A percentile compares a stretch with the other conserved stretches of the same genome.
Conservation (phyloP, 2,329 filamentous ascomycete genomes). For the Microcyclospora tardicrescens region DNA sequence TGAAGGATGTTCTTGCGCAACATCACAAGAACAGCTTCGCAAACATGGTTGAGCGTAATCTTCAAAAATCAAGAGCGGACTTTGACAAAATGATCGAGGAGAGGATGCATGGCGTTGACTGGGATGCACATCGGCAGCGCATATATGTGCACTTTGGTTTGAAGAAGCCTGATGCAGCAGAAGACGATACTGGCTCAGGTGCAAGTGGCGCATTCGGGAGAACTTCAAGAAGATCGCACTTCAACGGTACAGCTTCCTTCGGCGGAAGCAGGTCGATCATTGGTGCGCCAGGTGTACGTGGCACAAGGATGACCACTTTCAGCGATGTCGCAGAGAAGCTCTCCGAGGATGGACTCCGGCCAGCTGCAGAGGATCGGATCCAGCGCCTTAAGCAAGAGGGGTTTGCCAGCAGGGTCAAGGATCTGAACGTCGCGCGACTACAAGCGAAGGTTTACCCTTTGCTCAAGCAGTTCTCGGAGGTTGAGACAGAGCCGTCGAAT, state of each 20-base stretch:
- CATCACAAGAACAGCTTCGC: conserved; percentile 51
- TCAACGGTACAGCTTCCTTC: conserved; percentile 33
- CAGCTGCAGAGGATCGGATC: conserved; percentile 58
- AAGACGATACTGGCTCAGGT: conserved; percentile 16
- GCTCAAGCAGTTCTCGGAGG: conserved; percentile 59
- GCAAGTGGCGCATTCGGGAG: conserved; percentile 38
- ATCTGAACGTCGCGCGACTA: conserved; percentile 61
- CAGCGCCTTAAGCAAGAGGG: conserved; percentile 72
- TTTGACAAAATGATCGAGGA: conserved; percentile 92
- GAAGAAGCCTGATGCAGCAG: conserved; percentile 28
- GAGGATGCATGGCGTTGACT: conserved; percentile 76
- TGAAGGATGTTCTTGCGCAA: conserved; percentile 19
- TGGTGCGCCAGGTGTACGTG: conserved; percentile 55
- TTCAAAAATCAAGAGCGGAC: conserved; percentile 76
- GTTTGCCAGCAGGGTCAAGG: conserved; percentile 66
- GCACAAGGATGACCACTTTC: conserved; percentile 20
- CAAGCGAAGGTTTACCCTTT: conserved; percentile 57
- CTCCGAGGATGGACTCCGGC: conserved; percentile 30
- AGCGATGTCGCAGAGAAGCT: conserved; percentile 36
- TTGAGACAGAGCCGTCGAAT: conserved; percentile 58
- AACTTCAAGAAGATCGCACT: conserved; percentile 30
- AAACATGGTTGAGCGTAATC: conserved; percentile 20
- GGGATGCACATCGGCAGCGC: conserved; percentile 81
- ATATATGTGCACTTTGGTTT: conserved; percentile 97
- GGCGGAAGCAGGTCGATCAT: conserved; percentile 59